A percentile compares a stretch with the other conserved stretches of the same genome.
These are phyloP conservation scores for Carnegiea gigantea DNA, from an alignment of 179 eudicot species.

Conservation along the genomic window DNA sequence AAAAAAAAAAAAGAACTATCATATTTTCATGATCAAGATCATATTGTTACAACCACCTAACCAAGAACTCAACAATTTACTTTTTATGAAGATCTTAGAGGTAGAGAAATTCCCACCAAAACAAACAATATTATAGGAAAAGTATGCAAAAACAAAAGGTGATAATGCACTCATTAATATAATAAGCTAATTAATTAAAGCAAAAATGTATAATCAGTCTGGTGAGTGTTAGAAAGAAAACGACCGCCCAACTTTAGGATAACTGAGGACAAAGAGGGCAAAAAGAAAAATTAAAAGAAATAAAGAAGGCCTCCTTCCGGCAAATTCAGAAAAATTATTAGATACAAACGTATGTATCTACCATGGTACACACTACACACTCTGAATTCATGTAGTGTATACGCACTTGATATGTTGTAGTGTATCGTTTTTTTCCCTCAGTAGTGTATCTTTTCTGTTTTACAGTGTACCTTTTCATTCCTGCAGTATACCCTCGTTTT, in stretches of 20 bases:
- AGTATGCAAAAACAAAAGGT: not conserved
- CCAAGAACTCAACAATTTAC: not conserved
- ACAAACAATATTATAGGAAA: not conserved
- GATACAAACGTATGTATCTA: no score
- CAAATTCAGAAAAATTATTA: no score
- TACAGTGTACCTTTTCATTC: no score
- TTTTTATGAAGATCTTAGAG: not conserved
- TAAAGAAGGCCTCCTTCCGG: not conserved
- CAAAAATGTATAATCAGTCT: not conserved
- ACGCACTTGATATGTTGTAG: no score
- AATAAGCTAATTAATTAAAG: not conserved
- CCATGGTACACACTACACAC: no score
- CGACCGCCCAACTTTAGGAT: slow-evolving; percentile 3
- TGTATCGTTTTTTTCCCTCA: no score
- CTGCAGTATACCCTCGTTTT: no score
- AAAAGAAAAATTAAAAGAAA: not conserved
- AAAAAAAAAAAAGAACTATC: no score
- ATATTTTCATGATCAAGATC: not conserved
- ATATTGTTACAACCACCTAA: not conserved
- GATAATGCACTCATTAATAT: not conserved
- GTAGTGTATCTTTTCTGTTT: no score
- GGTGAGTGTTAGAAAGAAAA: not conserved
- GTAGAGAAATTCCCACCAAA: not conserved
- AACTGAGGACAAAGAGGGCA: not conserved
- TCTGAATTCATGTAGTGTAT: no score